Percentiles rank a stretch among this genome's conserved stretches.
Conservation (phyloP, 1,284 basidiomycete species). For the Coniophora puteana region DNA sequence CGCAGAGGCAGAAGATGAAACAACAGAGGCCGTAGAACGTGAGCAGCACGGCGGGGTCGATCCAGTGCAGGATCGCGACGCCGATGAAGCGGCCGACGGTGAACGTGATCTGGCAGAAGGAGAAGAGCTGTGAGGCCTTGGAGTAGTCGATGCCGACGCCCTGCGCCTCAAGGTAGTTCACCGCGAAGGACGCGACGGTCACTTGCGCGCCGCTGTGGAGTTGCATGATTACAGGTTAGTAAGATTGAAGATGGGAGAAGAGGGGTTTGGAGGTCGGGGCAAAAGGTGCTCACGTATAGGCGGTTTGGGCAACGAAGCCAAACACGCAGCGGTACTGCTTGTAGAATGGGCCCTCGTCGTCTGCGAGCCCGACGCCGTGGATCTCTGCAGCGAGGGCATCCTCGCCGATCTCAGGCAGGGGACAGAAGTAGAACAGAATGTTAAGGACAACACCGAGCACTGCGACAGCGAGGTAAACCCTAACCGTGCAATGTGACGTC, state of each 20-base stretch:
- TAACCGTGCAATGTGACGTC: conserved; percentile 17
- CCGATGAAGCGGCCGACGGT: conserved; percentile 64
- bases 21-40: conserved; percentile 51
- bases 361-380: conserved; percentile 36
- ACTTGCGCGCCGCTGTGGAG: conserved; percentile 64
- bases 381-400: conserved; percentile 56
- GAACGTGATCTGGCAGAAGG: conserved; percentile 72
- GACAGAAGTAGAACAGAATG: conserved; percentile 68
- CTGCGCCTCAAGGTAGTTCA: conserved; percentile 66
- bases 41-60: conserved; percentile 66
- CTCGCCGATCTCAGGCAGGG: conserved; percentile 74
- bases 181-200: conserved; percentile 67
- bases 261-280: too few relatives aligned
- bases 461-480: conserved; percentile 79
- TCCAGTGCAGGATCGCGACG: conserved; percentile 58
- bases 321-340: conserved; percentile 71
- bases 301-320: conserved; percentile 70
- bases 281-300: conserved; percentile 50
- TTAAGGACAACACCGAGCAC: conserved; percentile 62
- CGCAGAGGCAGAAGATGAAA: conserved; percentile 48
- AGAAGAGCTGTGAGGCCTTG: conserved; percentile 61
- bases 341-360: conserved; percentile 58
- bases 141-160: conserved; percentile 53
- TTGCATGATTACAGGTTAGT: neutral
- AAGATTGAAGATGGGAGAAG: neutral